These are phyloP conservation scores for Blastomyces emzantsi DNA, from an alignment of 2,329 filamentous ascomycete genomes.

Conservation along the genomic window DNA sequence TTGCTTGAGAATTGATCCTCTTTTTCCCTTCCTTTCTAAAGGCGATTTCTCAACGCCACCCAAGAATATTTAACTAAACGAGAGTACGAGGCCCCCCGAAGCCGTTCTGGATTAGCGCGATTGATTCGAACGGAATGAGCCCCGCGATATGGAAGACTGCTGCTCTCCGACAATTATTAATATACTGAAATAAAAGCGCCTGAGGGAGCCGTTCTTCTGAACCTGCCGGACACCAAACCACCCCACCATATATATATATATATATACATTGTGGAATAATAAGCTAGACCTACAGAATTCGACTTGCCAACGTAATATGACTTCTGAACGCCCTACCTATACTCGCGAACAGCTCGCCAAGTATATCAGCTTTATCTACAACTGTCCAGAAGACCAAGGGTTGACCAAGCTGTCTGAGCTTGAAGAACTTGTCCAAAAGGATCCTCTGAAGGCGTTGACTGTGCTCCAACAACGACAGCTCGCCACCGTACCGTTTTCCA, in stretches of 20 bases:
- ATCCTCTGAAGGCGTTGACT: constrained; percentile 27
- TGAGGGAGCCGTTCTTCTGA: neutral
- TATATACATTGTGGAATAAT: neutral
- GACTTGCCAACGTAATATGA: neutral
- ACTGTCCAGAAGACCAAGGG: constrained; percentile 13
- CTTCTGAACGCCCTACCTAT: constrained; percentile 23
- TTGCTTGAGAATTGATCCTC: neutral
- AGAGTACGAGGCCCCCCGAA: neutral
- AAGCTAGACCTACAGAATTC: neutral
- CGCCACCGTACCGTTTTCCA: constrained; percentile 47
- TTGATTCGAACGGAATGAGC: neutral
- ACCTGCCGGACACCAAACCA: neutral
- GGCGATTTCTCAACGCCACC: neutral
- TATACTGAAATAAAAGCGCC: neutral
- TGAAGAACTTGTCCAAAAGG: constrained; percentile 21
- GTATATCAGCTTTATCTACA: constrained; percentile 29
- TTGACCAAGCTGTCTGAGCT: constrained; percentile 22
- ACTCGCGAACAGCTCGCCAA: constrained; percentile 28
- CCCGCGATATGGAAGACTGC: neutral
- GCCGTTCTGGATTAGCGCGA: neutral
- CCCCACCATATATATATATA: too few species aligned
- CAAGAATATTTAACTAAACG: neutral
- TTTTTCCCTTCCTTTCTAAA: neutral
- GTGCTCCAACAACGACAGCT: constrained; percentile 39
- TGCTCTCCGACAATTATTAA: neutral